These are phyloP conservation scores for Aspergillus udagawae DNA, from an alignment of 2,329 filamentous ascomycete species.

Conservation along the genomic window DNA sequence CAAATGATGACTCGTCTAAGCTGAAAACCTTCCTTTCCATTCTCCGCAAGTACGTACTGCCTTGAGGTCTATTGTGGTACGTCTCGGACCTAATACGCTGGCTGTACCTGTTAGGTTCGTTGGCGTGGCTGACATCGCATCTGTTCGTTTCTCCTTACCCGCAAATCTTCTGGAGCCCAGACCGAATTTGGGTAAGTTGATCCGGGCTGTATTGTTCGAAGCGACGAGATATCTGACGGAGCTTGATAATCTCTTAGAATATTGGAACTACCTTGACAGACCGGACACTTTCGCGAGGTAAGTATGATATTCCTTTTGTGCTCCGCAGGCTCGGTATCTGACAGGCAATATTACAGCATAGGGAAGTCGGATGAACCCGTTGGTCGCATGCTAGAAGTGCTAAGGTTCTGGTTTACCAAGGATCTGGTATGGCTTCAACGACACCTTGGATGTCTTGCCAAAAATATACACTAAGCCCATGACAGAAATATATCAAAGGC, in stretches of 20 bases:
- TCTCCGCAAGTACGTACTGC: constrained; percentile 65
- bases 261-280: constrained; percentile 97
- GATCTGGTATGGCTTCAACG: constrained; percentile 59
- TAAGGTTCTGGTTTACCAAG: constrained; percentile 98
- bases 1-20: constrained; percentile 77
- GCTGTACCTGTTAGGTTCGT: constrained; percentile 65
- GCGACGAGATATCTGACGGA: constrained; percentile 13
- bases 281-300: constrained; percentile 80
- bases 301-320: constrained; percentile 23
- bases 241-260: constrained; percentile 55
- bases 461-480: constrained; percentile 15
- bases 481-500: constrained; percentile 90
- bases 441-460: neutral
- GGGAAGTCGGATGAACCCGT: constrained; percentile 88
- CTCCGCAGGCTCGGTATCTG: constrained; percentile 27
- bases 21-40: constrained; percentile 84
- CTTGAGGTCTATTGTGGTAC: neutral
- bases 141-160: constrained; percentile 92
- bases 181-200: constrained; percentile 69
- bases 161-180: constrained; percentile 94
- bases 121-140: constrained; percentile 90
- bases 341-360: constrained; percentile 49
- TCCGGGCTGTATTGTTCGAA: neutral
- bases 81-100: neutral
- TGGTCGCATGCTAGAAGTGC: constrained; percentile 88